These are phyloP conservation scores for Lecanicillium sp. DNA, from an alignment of 2,329 filamentous ascomycete genomes.

Conservation along the genomic window DNA sequence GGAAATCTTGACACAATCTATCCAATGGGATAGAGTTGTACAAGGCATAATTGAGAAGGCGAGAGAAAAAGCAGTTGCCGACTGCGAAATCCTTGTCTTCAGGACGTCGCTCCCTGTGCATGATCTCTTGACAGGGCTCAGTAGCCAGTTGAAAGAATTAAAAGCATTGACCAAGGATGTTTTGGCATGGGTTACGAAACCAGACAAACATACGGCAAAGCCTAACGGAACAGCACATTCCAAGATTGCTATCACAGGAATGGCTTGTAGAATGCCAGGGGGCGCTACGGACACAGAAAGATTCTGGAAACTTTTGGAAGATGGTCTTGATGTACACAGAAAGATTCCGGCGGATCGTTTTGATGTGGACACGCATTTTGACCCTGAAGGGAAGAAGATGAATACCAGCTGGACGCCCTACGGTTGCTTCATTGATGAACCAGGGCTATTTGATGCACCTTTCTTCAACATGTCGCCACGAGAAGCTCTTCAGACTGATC, in stretches of 20 bases:
- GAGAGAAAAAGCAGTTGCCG: too few relatives aligned
- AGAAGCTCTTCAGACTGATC: conserved; percentile 23
- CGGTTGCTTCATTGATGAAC: conserved; percentile 60
- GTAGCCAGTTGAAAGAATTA: background rate
- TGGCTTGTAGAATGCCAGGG: conserved; percentile 54
- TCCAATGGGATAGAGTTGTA: conserved; percentile 10
- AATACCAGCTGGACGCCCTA: conserved; percentile 61
- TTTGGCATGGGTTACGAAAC: background rate
- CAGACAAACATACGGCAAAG: background rate
- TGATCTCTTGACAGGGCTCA: too few relatives aligned
- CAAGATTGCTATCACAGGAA: conserved; percentile 50
- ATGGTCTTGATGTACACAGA: conserved; percentile 56
- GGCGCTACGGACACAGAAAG: conserved; percentile 48
- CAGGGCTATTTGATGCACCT: conserved; percentile 37
- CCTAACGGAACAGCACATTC: background rate
- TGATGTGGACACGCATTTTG: conserved; percentile 52
- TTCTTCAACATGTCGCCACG: conserved; percentile 20
- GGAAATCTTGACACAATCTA: conserved; percentile 10
- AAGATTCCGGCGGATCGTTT: conserved; percentile 51
- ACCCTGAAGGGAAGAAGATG: conserved; percentile 54
- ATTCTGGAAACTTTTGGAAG: conserved; percentile 57
- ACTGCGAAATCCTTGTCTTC: too few relatives aligned
- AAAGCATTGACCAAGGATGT: conserved; percentile 1
- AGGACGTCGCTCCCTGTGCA: too few relatives aligned
- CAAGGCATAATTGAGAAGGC: conserved; percentile 1